Conservation (phyloP, 2,329 filamentous ascomycete species). For the Hansfordia pulvinata region DNA sequence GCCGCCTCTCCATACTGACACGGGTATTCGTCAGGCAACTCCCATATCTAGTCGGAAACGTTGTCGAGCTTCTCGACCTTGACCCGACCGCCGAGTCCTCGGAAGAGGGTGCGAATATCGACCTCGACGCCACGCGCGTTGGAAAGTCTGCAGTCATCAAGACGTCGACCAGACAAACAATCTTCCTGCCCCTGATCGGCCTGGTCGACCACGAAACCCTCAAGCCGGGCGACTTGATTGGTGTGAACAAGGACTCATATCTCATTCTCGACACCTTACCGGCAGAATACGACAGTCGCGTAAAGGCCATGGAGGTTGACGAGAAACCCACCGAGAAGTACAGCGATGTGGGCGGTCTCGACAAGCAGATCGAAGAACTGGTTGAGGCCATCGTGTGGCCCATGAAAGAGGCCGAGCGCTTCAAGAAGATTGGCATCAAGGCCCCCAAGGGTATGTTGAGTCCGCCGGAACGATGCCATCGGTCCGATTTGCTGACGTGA, state of each 20-base stretch:
- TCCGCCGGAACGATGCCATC: not conserved
- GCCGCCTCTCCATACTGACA: too few species aligned
- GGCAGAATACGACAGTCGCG: constrained; percentile 94
- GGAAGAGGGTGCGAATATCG: constrained; percentile 97
- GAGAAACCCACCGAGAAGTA: constrained; percentile 99
- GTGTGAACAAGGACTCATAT: constrained; percentile 98
- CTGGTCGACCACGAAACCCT: constrained; percentile 91
- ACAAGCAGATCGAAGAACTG: constrained; percentile 98
- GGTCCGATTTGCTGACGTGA: constrained; percentile 4
- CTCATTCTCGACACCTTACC: constrained; percentile 92
- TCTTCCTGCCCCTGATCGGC: constrained; percentile 94
- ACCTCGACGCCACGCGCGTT: constrained; percentile 88
- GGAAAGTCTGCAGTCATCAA: constrained; percentile 99
- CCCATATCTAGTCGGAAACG: constrained; percentile 95
- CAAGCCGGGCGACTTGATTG: constrained; percentile 91
- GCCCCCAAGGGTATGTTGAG: constrained; percentile 74
- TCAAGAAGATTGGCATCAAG: constrained; percentile 99
- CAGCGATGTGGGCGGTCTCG: constrained; percentile 89
- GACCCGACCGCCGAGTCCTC: constrained; percentile 92
- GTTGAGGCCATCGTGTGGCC: constrained; percentile 98
- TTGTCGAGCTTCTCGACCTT: constrained; percentile 91
- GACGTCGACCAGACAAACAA: constrained; percentile 95
- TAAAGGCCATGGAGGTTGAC: constrained; percentile 99
- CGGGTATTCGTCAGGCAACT: constrained; percentile 62
- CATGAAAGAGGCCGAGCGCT: constrained; percentile 98